Base-by-base conservation (phyloP, 2,329 filamentous ascomycete genomes). In the Clarireedia hainanense region DNA sequence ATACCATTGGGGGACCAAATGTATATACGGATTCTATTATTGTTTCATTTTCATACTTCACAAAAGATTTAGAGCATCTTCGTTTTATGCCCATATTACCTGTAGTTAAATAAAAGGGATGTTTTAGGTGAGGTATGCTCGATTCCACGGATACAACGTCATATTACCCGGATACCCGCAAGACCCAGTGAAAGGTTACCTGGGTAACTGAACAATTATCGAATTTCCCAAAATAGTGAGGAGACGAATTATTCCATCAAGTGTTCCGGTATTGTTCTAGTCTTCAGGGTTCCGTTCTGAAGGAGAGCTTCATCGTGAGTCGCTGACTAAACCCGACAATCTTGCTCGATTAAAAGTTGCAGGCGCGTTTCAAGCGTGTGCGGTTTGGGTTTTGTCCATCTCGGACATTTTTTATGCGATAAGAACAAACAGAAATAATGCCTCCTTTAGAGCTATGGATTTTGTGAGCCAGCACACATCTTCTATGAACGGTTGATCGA, bases 381-480 rank as follows among this genome's bases (percentile, higher is more conserved):
- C 27, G 7, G 27, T 7, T n/a, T 40, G 9, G 37, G 37, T 40
- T 30, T 17, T 10, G 20, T 43, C 40, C 43, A 46, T 26, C 43
- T 26, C 43, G 43, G 43, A 46, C 43, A 46, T 24, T 46, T 46
- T 26, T 46, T 20, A 24, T 46, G 43, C 43, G 43, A 46, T 15
- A 46, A 24, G 43, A 24, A 46, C 43, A 46, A 45, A 20, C 17
- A 27, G 34, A 48, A 36, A 51, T 24, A 20, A 51, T 51, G 48
- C 37, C 36, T 40, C 14, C 37, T 27, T 40, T 23, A 12, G 24
- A 59, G 55, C 55, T 49, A 61, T 61, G 64, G 64, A 67, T 58
- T 67, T 67, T 63, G 65, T 67, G 58, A 62, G 65, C 57, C 30
- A 47, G 26, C 43, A 34, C 34, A 27, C 37, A 43, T 30, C 17